Base-by-base conservation (phyloP, 495 filamentous ascomycete genomes). In the Daldinia vernicosa region DNA sequence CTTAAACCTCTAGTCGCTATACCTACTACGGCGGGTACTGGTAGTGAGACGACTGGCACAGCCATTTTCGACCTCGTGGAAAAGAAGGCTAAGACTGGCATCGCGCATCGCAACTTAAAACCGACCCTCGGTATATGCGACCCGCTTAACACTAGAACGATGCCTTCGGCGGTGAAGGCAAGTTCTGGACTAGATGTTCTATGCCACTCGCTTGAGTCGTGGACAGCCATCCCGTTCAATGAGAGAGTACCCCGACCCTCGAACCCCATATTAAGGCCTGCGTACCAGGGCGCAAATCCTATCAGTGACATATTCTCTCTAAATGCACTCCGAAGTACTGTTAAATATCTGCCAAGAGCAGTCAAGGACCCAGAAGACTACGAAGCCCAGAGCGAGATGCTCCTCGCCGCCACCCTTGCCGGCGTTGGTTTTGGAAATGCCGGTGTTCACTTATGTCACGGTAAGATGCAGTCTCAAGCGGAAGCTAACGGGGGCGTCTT, bases 401-500 rank as follows among this genome's bases (percentile, higher is more conserved):
- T 98, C 9, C 89, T 98, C 9, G 95, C 95, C 3, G 93, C 95
- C 0, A 98, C 95, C 0, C 82, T 99, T 0, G 95, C 95, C 0
- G 95, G 95, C 14, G 93, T 99, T 2, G 95, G 95, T 0, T 99
- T 98, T 80, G 95, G 95, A 27, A 99, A 99, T 76, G 95, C 95
- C 1, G 95, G 95, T 39, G 95, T 99, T 1, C 95, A 99, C 81
- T 84, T 99, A 5, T 99, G 95, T 81, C 95, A 99, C 76, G 95
- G 85, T 85, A 76, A 53, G 79, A 66, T 47, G 39, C 0, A 43
- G 4, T 53, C 12, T 27, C 11, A 2, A 47, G 15, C n/a, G 6
- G 17, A 50, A 4, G 28, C 32, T 11, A 30, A 30, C 0, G 14
- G 19, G 43, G 32, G 3, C 14, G 15, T 2, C 1, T 6, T 59